phyloP scores from a whole-genome alignment of 257 asterid species.

The Cordia subcordata region DNA sequence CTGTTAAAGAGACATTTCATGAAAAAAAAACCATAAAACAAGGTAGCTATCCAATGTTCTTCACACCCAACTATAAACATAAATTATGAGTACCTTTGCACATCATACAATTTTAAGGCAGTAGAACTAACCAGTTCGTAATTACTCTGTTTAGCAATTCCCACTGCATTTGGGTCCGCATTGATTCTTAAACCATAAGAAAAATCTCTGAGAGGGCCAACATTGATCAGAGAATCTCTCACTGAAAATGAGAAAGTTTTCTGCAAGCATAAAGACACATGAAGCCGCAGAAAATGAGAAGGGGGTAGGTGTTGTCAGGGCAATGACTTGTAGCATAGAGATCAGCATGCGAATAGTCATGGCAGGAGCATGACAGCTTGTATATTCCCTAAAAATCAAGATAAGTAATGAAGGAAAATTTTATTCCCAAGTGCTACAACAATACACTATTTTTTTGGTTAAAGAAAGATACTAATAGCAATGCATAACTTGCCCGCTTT shows the following conservation, averaged over 20 bases:
- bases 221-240: constrained; percentile 83
- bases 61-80: not conserved
- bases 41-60: not conserved
- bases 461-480: too few species aligned
- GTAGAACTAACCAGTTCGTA: constrained; percentile 75
- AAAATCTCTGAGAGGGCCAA: constrained; percentile 93
- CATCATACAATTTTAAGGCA: not conserved
- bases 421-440: too few species aligned
- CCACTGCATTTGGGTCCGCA: constrained; percentile 81
- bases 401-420: too few species aligned
- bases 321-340: too few species aligned
- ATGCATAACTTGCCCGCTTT: too few species aligned
- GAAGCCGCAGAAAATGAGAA: constrained; percentile 16
- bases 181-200: constrained; percentile 80
- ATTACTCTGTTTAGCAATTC: constrained; percentile 88
- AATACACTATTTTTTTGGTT: too few species aligned
- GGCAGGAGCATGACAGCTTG: too few species aligned
- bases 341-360: too few species aligned
- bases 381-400: too few species aligned
- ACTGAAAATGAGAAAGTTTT: constrained; percentile 85
- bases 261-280: constrained; percentile 44
- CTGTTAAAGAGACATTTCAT: too few species aligned
- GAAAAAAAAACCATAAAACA: not conserved
- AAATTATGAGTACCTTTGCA: not conserved
- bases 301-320: too few species aligned